These are phyloP conservation scores for Globisporangium rhizosaccharum DNA, from an alignment of 352 stramenopile genomes.

Conservation along the genomic window DNA sequence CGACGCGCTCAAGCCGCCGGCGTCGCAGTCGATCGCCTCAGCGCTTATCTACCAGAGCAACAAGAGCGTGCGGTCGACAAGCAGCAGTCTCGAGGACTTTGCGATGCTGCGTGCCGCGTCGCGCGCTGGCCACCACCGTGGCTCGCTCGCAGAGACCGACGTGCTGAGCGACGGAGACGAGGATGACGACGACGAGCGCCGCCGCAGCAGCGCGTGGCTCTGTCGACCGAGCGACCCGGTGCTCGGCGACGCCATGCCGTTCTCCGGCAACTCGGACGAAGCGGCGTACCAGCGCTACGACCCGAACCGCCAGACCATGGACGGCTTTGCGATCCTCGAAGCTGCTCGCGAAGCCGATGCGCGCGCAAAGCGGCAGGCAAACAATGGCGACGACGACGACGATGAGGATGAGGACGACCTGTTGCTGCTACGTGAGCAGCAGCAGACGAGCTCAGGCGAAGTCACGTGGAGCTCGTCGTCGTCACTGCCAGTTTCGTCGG, in stretches of 20 bases:
- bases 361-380: constrained; percentile 1
- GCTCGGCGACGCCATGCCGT: constrained; percentile 19
- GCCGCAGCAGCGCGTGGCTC: constrained; percentile 21
- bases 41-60: background rate
- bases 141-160: constrained; percentile 32
- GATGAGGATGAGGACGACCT: too few species aligned
- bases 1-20: constrained; percentile 14
- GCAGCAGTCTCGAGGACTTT: background rate
- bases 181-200: constrained; percentile 13
- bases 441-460: constrained; percentile 10
- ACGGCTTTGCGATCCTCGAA: constrained; percentile 27
- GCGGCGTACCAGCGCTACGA: constrained; percentile 29
- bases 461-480: constrained; percentile 15
- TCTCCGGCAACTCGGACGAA: constrained; percentile 26
- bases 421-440: background rate
- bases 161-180: constrained; percentile 18
- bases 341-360: constrained; percentile 19
- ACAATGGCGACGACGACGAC: constrained; percentile 6
- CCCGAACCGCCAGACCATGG: constrained; percentile 14
- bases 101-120: constrained; percentile 2
- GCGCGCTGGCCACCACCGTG: constrained; percentile 13
- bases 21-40: background rate
- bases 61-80: constrained; percentile 1
- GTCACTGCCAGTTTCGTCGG: constrained; percentile 1
- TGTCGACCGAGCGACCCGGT: constrained; percentile 12